Conservation (phyloP, 352 stramenopile genomes). For the Globisporangium middletonii region DNA sequence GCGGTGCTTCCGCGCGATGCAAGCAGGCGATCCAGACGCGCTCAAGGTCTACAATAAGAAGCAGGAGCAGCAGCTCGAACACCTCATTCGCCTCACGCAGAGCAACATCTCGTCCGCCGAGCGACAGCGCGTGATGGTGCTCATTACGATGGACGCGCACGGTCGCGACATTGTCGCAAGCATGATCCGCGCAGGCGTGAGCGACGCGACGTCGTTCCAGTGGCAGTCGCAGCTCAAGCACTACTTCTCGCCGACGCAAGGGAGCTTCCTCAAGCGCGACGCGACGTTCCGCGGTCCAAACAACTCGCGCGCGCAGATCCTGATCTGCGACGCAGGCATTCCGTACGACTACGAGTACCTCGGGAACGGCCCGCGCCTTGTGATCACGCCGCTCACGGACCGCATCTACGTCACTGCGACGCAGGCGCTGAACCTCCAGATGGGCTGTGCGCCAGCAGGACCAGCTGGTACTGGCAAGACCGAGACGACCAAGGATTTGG, state of each 20-base stretch:
- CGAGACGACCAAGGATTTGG: constrained; percentile 94
- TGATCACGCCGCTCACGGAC: constrained; percentile 95
- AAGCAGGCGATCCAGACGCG: constrained; percentile 75
- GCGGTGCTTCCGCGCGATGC: constrained; percentile 69
- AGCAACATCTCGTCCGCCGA: constrained; percentile 91
- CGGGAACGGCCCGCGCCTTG: constrained; percentile 90
- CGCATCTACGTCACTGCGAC: constrained; percentile 96
- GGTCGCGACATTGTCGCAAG: constrained; percentile 94
- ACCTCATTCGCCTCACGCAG: constrained; percentile 91
- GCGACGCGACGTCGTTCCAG: constrained; percentile 84
- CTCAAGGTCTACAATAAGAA: constrained; percentile 89
- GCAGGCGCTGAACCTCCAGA: constrained; percentile 92
- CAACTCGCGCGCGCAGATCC: constrained; percentile 74
- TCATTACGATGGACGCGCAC: constrained; percentile 96
- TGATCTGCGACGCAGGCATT: constrained; percentile 92
- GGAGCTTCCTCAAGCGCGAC: constrained; percentile 90
- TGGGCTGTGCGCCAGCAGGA: constrained; percentile 74
- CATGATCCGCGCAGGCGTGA: constrained; percentile 89
- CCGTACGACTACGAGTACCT: constrained; percentile 97
- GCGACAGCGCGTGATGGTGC: constrained; percentile 92
- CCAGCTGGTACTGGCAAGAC: constrained; percentile 92
- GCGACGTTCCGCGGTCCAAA: constrained; percentile 80
- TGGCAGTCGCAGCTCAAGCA: constrained; percentile 97
- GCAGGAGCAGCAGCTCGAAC: constrained; percentile 91
- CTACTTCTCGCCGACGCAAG: constrained; percentile 85